Conservation (phyloP, 176 grass and related monocot genomes). For the Tillandsia leiboldiana region DNA sequence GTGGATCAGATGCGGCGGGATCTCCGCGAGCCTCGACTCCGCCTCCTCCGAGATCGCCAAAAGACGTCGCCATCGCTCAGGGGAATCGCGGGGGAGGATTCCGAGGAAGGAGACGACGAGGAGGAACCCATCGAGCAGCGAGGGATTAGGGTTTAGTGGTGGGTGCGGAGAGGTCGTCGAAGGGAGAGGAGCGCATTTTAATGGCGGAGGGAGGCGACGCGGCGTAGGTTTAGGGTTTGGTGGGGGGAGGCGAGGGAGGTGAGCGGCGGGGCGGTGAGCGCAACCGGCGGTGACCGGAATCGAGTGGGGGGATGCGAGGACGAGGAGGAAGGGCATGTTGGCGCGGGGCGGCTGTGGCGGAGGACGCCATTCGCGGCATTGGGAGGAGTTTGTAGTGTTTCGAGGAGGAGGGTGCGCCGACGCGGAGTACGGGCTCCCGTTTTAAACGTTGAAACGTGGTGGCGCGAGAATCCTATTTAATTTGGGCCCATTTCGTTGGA, state of each 20-base stretch:
- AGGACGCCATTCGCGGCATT: background rate
- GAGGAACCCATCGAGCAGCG: background rate
- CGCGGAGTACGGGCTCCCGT: background rate
- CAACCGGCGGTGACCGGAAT: background rate
- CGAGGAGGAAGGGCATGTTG: background rate
- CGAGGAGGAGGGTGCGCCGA: background rate
- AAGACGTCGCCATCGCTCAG: background rate
- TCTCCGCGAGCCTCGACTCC: conserved; percentile 2
- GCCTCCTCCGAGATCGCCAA: conserved; percentile 1
- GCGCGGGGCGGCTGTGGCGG: background rate
- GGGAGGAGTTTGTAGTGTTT: background rate
- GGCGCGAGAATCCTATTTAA: no score
- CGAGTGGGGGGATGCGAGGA: background rate
- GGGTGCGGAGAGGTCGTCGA: background rate
- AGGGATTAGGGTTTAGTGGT: background rate
- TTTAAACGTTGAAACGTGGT: background rate
- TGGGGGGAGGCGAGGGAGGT: background rate
- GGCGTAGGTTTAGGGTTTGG: background rate
- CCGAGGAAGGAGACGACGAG: background rate
- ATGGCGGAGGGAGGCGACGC: background rate
- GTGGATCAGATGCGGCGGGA: background rate
- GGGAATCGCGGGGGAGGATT: conserved; percentile 1
- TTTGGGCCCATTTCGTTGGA: no score
- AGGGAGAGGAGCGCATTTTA: background rate
- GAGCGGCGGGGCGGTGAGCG: background rate